Evolutionary conservation across 371 early-diverging fungal genomes (phyloP), one percentile per base, ranked within the genome.

Genomic region (Ordospora colligata): DNA sequence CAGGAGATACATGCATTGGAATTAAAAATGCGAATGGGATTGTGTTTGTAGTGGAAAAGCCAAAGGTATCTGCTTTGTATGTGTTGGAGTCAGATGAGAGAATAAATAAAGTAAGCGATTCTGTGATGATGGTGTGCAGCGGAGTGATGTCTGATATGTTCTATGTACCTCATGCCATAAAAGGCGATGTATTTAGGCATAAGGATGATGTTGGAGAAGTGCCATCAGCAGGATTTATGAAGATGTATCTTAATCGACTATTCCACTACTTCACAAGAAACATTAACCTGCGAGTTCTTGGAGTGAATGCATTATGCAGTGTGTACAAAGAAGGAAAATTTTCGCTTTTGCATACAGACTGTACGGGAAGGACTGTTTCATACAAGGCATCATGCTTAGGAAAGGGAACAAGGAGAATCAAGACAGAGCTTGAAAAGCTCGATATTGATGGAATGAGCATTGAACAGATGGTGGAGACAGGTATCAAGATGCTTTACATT

Each of bases 21-120:
- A 93, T 99, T 86, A 94, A 93, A 89, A 96, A 92, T 32, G 90
- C 89, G 49, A 94, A 95, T 78, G 96, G 96, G 62, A 90, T 93
- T 70, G 95, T 99, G 47, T 90, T 99, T 82, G 94, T 94, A 10
- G 95, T 95, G 11, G 94, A 94, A 85, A 96, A 96, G 86, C 94
- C 95, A 84, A 85, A 91, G 8, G 88, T 90, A 19, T 91, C 94
- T 46, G 89, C 91, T 63, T 87, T 99, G 42, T 89, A 94, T 44
- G 95, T 95, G 81, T 90, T 91, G 70, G 87, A 90, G 6, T 89
- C 91, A 12, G 80, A 93, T 79, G 91, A 91, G 79, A 90, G 91
- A 80, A 91, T 99, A 43, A 88, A 91, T 49, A 87, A 86, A 74
- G 88, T 97, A 67, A 92, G 91, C 79, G 86, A 89, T 69, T 92